phyloP scores from a whole-genome alignment of 2,329 filamentous ascomycete species.

The Nannizziopsis barbatae region DNA sequence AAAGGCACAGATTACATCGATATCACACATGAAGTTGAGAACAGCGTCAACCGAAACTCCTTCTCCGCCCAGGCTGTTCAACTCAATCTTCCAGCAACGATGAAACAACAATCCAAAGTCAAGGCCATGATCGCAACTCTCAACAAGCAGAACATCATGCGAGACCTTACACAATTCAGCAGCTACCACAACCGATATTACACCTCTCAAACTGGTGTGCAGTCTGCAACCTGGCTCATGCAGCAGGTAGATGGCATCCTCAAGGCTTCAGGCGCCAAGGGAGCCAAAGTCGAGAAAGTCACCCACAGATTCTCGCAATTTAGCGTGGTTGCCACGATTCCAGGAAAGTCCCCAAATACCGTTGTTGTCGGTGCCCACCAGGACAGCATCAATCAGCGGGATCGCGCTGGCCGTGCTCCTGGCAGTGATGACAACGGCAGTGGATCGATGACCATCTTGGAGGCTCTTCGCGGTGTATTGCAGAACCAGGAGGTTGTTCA shows the following conservation, averaged over 20 bases:
- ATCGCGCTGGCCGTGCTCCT: constrained; percentile 73
- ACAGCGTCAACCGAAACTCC: constrained; percentile 24
- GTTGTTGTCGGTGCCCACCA: constrained; percentile 86
- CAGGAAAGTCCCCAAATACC: constrained; percentile 72
- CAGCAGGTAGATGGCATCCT: constrained; percentile 62
- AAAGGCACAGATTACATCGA: constrained; percentile 86
- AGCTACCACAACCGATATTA: constrained; percentile 49
- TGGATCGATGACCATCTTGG: constrained; percentile 86
- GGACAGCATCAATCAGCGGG: constrained; percentile 86
- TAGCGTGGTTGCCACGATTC: constrained; percentile 83
- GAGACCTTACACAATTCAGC: constrained; percentile 61
- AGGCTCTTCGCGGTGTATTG: constrained; percentile 73
- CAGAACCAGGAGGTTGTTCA: constrained; percentile 56
- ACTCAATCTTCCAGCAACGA: constrained; percentile 56
- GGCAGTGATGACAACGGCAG: constrained; percentile 94
- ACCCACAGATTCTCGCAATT: constrained; percentile 78
- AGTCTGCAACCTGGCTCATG: constrained; percentile 83
- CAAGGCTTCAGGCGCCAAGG: constrained; percentile 56
- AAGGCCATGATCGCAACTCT: constrained; percentile 56
- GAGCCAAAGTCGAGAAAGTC: constrained; percentile 62
- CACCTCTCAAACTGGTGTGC: constrained; percentile 51
- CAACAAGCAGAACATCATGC: constrained; percentile 62
- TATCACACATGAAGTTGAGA: constrained; percentile 58
- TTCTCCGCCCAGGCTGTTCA: constrained; percentile 21
- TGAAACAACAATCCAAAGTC: constrained; percentile 55